Percentiles rank a stretch among this genome's conserved stretches.
These are phyloP conservation scores for Nothophytophthora sp. DNA, from an alignment of 352 stramenopile genomes.

Conservation along the genomic window DNA sequence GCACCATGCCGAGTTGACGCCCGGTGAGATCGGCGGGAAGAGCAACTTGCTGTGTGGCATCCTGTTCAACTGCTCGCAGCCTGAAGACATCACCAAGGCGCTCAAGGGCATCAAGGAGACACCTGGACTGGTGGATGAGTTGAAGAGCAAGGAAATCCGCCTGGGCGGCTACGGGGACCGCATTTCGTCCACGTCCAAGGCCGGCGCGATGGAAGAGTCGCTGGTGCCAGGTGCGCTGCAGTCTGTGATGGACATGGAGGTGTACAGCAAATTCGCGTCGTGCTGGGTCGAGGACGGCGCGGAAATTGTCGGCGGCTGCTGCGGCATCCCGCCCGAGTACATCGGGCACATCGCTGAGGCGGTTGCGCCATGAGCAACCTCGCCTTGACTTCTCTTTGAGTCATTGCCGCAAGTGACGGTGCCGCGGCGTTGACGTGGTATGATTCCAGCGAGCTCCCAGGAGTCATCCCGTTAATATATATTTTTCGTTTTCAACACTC, in stretches of 20 bases:
- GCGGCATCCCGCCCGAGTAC: conserved; percentile 83
- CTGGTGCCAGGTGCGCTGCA: conserved; percentile 68
- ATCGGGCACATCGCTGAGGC: conserved; percentile 49
- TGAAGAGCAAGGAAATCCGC: conserved; percentile 37
- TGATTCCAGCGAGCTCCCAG: too few species aligned
- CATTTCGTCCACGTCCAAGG: conserved; percentile 71
- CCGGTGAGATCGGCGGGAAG: conserved; percentile 12
- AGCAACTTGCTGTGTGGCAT: conserved; percentile 59
- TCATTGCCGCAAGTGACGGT: too few species aligned
- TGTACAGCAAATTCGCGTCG: conserved; percentile 75
- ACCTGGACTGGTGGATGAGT: conserved; percentile 19
- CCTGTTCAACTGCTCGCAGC: conserved; percentile 93
- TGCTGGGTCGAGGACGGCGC: conserved; percentile 73
- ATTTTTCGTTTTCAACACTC: too few species aligned
- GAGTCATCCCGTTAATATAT: too few species aligned
- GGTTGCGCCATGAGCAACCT: conserved; percentile 4
- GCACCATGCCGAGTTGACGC: conserved; percentile 8
- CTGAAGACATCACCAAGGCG: conserved; percentile 89
- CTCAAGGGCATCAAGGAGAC: conserved; percentile 52
- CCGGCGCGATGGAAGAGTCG: conserved; percentile 68
- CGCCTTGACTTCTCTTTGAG: background rate
- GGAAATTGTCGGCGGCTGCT: conserved; percentile 90
- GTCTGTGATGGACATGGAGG: conserved; percentile 69
- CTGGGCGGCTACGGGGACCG: conserved; percentile 90
- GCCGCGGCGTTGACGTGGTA: too few species aligned